Evolutionary conservation across 148 eudicot genomes (phyloP).

Genomic region (Chenopodium album): DNA sequence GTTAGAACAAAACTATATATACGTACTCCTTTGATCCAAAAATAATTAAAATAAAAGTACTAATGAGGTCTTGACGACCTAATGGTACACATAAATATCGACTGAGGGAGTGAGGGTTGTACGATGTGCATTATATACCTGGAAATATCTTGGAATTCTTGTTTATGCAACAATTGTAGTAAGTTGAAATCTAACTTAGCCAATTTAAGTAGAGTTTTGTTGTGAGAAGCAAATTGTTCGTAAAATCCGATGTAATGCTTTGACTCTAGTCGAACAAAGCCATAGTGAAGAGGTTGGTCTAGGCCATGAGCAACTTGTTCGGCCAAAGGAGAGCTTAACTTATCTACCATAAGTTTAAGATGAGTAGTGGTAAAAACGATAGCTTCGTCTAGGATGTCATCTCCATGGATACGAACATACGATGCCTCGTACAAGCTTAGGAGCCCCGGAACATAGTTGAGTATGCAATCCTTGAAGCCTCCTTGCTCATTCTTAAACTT

Average conservation of each 20-base stretch:
- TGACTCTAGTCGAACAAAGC: constrained; percentile 43
- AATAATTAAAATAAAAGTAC: no score
- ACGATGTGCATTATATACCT: constrained; percentile 23
- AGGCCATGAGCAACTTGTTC: constrained; percentile 42
- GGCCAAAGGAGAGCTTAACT: constrained; percentile 18
- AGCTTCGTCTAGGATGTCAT: constrained; percentile 36
- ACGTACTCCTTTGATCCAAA: no score
- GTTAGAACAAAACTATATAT: no score
- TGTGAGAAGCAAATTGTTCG: constrained; percentile 25
- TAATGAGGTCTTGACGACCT: no score
- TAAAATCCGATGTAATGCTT: constrained; percentile 44
- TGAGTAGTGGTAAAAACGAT: constrained; percentile 31
- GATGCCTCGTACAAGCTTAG: constrained; percentile 41
- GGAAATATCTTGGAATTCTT: constrained; percentile 35
- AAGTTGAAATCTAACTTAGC: constrained; percentile 55
- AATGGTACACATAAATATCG: no score
- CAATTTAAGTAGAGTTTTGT: constrained; percentile 29
- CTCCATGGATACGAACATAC: constrained; percentile 23
- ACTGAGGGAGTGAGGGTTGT: no score
- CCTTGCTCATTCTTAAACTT: constrained; percentile 30
- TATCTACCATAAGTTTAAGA: constrained; percentile 17
- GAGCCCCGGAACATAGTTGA: constrained; percentile 15
- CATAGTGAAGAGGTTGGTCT: constrained; percentile 34
- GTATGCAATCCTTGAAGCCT: constrained; percentile 18
- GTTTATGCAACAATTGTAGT: constrained; percentile 41